A percentile compares a stretch with the other conserved stretches of the same genome.
phyloP scores from a whole-genome alignment of 768 basidiomycete species.

The Pisolithus microcarpus region DNA sequence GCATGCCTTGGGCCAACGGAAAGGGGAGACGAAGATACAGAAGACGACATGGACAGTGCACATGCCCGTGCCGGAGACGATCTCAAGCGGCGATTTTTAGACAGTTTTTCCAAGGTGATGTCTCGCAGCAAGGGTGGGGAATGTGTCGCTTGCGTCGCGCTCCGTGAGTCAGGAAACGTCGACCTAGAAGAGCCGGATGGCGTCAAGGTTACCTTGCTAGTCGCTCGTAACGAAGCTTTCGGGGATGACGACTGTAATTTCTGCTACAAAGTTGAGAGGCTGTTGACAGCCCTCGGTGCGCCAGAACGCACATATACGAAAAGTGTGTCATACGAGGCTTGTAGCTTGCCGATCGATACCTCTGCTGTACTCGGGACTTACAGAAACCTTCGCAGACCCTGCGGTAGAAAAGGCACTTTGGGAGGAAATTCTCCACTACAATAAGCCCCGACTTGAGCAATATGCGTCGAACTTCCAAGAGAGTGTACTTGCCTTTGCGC shows the following conservation, averaged over 20 bases:
- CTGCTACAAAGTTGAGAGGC: neutral
- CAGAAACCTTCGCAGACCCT: neutral
- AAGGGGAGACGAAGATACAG: neutral
- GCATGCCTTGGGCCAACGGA: neutral
- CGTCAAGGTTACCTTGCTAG: neutral
- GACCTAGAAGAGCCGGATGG: neutral
- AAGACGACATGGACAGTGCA: neutral
- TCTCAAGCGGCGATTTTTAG: neutral
- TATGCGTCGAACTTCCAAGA: neutral
- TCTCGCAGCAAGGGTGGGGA: neutral
- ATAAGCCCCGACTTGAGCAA: neutral
- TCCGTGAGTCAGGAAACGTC: neutral
- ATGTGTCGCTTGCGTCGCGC: neutral
- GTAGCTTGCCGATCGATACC: neutral
- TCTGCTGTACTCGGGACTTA: no score
- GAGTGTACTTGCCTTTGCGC: neutral
- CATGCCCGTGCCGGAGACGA: neutral
- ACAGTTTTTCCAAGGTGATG: neutral
- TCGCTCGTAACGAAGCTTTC: slow-evolving; percentile 1
- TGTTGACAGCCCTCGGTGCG: neutral
- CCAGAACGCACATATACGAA: no score
- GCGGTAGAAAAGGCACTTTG: neutral
- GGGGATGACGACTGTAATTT: neutral
- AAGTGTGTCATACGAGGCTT: neutral
- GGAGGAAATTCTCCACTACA: neutral